These are phyloP conservation scores for Filosporella fistucella DNA, from an alignment of 495 filamentous ascomycete genomes.

Conservation along the genomic window DNA sequence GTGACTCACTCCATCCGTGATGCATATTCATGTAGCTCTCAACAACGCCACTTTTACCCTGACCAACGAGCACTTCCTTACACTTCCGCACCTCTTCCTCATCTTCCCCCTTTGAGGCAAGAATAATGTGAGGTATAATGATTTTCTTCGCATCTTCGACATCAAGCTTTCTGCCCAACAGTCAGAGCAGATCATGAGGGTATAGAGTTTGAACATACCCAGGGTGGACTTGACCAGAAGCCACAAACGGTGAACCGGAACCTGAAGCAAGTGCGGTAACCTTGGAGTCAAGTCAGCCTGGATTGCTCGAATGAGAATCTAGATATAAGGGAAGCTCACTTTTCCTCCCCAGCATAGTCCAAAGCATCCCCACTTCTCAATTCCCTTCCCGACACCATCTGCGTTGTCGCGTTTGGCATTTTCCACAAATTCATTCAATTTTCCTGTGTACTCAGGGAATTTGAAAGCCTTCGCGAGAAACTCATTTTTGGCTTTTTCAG, in stretches of 20 bases:
- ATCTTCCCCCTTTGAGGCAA: constrained; percentile 49
- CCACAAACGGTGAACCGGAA: constrained; percentile 37
- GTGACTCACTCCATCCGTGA: constrained; percentile 46
- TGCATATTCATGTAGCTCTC: constrained; percentile 48
- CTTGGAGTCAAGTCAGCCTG: constrained; percentile 29
- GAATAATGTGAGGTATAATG: constrained; percentile 44
- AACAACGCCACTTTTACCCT: constrained; percentile 35
- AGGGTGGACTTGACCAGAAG: constrained; percentile 46
- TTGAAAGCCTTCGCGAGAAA: constrained; percentile 24
- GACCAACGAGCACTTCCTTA: constrained; percentile 32
- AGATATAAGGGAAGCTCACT: constrained; percentile 1
- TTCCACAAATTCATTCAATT: constrained; percentile 19
- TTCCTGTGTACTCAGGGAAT: constrained; percentile 20
- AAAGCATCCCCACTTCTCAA: constrained; percentile 36
- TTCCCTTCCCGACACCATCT: constrained; percentile 22
- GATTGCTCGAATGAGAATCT: background rate
- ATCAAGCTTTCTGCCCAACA: constrained; percentile 29
- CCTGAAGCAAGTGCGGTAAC: constrained; percentile 38
- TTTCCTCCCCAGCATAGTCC: constrained; percentile 52
- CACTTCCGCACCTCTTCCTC: constrained; percentile 36
- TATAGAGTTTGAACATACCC: constrained; percentile 20
- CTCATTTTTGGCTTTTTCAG: constrained; percentile 25
- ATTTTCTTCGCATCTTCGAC: constrained; percentile 38
- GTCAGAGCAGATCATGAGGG: background rate
- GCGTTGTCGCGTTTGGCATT: no score